Conservation (phyloP, 208 protist genomes). For the Wallacemonas sp. region DNA sequence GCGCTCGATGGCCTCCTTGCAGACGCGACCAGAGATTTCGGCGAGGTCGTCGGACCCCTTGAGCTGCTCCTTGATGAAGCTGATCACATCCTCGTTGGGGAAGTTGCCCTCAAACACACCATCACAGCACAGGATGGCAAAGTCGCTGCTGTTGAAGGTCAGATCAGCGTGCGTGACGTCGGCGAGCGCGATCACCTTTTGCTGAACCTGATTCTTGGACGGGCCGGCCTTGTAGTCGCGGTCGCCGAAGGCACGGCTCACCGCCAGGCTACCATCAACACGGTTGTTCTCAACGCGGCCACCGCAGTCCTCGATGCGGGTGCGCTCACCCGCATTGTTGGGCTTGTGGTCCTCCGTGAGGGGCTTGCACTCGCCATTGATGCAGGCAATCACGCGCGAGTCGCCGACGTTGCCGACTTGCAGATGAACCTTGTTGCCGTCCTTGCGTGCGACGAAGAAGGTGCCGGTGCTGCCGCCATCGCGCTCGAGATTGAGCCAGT, state of each 20-base stretch:
- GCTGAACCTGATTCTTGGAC: conserved; percentile 59
- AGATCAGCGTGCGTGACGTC: conserved; percentile 81
- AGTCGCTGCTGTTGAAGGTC: conserved; percentile 72
- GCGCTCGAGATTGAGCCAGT: conserved; percentile 71
- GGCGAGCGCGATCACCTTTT: conserved; percentile 91
- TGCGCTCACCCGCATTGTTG: conserved; percentile 80
- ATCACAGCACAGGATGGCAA: conserved; percentile 91
- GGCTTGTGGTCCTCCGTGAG: conserved; percentile 96
- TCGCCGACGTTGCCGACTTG: conserved; percentile 94
- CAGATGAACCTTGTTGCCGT: conserved; percentile 71
- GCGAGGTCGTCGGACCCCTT: conserved; percentile 69
- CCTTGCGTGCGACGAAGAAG: conserved; percentile 81
- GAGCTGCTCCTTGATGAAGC: conserved; percentile 83
- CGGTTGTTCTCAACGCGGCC: conserved; percentile 93
- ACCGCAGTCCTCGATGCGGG: conserved; percentile 88
- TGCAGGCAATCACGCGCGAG: conserved; percentile 86
- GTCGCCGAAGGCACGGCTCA: conserved; percentile 94
- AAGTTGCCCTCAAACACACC: conserved; percentile 93
- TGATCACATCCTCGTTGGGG: conserved; percentile 89
- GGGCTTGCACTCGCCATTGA: conserved; percentile 75
- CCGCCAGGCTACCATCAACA: conserved; percentile 93
- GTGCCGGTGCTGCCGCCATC: conserved; percentile 90
- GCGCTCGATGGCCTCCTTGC: conserved; percentile 87
- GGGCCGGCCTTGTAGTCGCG: conserved; percentile 90
- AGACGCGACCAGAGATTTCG: conserved; percentile 82